Evolutionary conservation across 305 asterid species (phyloP).

Genomic region (Fraxinus floribunda): DNA sequence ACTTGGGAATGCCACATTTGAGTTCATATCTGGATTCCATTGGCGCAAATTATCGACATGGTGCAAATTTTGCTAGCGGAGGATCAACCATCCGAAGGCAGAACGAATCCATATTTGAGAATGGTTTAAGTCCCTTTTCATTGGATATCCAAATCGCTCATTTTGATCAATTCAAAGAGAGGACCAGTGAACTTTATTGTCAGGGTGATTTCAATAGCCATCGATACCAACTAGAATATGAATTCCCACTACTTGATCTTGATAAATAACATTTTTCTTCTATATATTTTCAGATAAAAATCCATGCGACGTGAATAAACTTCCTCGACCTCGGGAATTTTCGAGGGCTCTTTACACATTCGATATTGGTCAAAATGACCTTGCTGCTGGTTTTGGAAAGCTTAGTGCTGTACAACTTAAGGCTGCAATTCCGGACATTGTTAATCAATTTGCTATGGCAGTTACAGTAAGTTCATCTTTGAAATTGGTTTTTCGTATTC

Average conservation of each 20-base stretch:
- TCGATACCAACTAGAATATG: neutral
- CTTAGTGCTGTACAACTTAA: slow-evolving; percentile 30
- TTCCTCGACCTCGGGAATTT: slow-evolving; percentile 42
- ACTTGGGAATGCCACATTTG: slow-evolving; percentile 45
- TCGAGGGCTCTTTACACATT: slow-evolving; percentile 44
- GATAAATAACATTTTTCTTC: neutral
- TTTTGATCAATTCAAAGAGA: slow-evolving; percentile 39
- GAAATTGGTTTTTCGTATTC: neutral
- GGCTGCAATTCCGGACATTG: slow-evolving; percentile 33
- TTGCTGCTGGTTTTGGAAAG: slow-evolving; percentile 33
- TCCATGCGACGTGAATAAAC: slow-evolving; percentile 17
- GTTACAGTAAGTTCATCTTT: slow-evolving; percentile 30
- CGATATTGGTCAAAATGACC: slow-evolving; percentile 51
- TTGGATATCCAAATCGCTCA: slow-evolving; percentile 46
- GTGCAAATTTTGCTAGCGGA: slow-evolving; percentile 53
- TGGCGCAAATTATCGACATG: slow-evolving; percentile 44
- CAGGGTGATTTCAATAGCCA: slow-evolving; percentile 27
- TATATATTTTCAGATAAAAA: slow-evolving; percentile 22
- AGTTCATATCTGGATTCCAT: slow-evolving; percentile 51
- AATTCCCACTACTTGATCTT: neutral
- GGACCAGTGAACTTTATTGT: slow-evolving; percentile 39
- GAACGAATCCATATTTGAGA: slow-evolving; percentile 38
- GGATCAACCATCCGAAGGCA: slow-evolving; percentile 47
- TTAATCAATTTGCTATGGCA: slow-evolving; percentile 36
- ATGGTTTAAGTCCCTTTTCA: slow-evolving; percentile 48